phyloP scores from a whole-genome alignment of 768 basidiomycete species.

The Naematelia encephala region DNA sequence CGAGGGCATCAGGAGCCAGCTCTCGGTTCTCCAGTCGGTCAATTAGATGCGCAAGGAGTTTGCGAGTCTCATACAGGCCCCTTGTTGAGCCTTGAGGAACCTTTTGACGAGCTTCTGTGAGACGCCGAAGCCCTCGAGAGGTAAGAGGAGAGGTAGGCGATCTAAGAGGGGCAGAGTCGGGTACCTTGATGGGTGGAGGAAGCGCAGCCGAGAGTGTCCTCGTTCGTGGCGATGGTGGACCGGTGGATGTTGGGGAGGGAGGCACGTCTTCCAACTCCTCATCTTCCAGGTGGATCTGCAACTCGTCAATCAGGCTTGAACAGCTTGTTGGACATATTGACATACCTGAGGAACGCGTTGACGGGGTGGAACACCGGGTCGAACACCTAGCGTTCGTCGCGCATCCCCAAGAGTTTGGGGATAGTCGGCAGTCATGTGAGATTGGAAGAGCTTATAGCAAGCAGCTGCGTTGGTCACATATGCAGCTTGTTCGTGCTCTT shows the following conservation, averaged over 20 bases:
- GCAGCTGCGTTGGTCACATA: no score
- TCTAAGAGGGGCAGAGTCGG: constrained; percentile 17
- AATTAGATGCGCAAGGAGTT: constrained; percentile 65
- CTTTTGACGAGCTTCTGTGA: constrained; percentile 21
- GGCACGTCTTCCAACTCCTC: constrained; percentile 1
- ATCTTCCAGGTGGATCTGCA: constrained; percentile 12
- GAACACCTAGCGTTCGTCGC: constrained; percentile 13
- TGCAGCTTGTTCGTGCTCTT: no score
- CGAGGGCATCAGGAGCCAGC: constrained; percentile 31
- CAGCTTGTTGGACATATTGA: background rate
- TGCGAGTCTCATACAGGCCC: constrained; percentile 61
- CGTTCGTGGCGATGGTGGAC: constrained; percentile 11
- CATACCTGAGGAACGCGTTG: constrained; percentile 5
- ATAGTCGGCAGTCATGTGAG: background rate
- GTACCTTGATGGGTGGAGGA: constrained; percentile 13
- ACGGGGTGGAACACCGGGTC: constrained; percentile 11
- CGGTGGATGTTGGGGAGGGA: constrained; percentile 2
- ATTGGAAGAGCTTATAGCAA: no score
- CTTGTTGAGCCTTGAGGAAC: constrained; percentile 9
- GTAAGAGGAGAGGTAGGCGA: constrained; percentile 10
- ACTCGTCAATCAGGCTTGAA: background rate
- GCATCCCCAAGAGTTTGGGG: constrained; percentile 2
- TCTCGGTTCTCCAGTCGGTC: constrained; percentile 61
- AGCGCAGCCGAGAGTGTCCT: constrained; percentile 15
- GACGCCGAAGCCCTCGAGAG: constrained; percentile 23